Conservation (phyloP, 192 early-diverging fungal species). For the Coemansia sp. region DNA sequence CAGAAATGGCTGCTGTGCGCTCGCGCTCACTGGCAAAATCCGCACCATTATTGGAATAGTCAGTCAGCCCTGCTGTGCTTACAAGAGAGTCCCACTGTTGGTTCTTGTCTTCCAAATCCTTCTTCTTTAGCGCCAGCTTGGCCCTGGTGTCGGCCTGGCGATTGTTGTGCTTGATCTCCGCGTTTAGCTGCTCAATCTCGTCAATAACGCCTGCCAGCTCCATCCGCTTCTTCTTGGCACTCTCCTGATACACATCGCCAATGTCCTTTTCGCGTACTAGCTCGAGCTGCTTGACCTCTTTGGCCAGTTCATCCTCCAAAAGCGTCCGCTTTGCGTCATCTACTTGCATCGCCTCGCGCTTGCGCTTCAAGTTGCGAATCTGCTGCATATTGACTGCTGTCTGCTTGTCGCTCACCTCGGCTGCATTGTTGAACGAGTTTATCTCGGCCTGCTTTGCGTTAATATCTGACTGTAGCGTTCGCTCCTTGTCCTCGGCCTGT, state of each 20-base stretch:
- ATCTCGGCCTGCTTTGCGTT: constrained; percentile 38
- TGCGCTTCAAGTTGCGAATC: constrained; percentile 17
- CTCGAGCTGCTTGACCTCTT: constrained; percentile 33
- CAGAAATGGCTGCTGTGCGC: constrained; percentile 24
- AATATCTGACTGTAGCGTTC: constrained; percentile 32
- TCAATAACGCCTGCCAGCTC: constrained; percentile 56
- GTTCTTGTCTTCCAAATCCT: constrained; percentile 49
- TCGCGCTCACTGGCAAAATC: constrained; percentile 17
- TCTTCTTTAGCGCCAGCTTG: constrained; percentile 58
- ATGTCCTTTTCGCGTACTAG: constrained; percentile 14
- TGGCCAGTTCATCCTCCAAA: constrained; percentile 28
- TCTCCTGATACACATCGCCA: constrained; percentile 19
- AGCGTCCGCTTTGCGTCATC: constrained; percentile 10
- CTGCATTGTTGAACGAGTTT: constrained; percentile 22
- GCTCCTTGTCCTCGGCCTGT: constrained; percentile 18
- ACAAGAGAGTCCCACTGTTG: constrained; percentile 9
- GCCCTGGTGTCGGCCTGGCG: constrained; percentile 64
- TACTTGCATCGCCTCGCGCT: constrained; percentile 27
- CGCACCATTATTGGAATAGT: constrained; percentile 10
- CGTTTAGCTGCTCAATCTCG: constrained; percentile 36
- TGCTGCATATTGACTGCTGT: constrained; percentile 18
- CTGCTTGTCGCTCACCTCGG: constrained; percentile 23
- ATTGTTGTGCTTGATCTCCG: constrained; percentile 64
- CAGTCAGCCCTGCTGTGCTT: constrained; percentile 11
- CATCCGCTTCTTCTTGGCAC: constrained; percentile 36